Evolutionary conservation across 2,329 filamentous ascomycete genomes (phyloP).

Genomic region (Mycogone perniciosa): DNA sequence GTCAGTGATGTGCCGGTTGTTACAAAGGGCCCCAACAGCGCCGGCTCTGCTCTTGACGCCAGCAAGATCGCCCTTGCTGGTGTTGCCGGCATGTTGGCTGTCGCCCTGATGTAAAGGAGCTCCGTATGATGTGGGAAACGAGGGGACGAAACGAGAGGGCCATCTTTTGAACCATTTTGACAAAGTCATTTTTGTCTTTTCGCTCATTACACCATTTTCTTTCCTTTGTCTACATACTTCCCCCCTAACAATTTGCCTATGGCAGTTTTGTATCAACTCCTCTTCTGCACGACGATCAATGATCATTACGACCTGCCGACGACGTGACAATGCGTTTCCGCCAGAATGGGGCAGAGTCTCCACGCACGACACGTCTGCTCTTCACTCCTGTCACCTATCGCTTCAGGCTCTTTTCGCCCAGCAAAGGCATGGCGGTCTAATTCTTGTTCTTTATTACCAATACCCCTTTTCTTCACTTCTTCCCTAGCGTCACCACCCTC

Average conservation of each 20-base stretch:
- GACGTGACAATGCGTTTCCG: conserved; percentile 8
- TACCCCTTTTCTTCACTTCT: conserved; percentile 15
- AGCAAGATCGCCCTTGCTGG: conserved; percentile 42
- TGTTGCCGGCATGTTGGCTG: conserved; percentile 43
- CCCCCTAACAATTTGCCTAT: background rate
- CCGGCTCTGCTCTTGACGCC: conserved; percentile 38
- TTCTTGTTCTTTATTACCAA: background rate
- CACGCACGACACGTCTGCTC: background rate
- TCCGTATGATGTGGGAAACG: background rate
- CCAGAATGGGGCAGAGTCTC: conserved; percentile 1
- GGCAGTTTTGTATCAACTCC: background rate
- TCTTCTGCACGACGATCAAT: conserved; percentile 14
- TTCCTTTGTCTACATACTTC: conserved; percentile 8
- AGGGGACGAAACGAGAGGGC: background rate
- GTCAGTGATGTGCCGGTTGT: conserved; percentile 25
- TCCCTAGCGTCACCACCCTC: conserved; percentile 17
- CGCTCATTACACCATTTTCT: background rate
- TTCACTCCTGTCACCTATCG: background rate
- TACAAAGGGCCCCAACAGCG: conserved; percentile 34
- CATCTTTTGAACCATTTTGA: too few relatives aligned
- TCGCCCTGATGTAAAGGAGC: conserved; percentile 42
- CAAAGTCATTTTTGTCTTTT: conserved; percentile 2
- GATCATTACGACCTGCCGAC: conserved; percentile 16
- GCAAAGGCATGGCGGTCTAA: conserved; percentile 12
- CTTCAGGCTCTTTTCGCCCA: conserved; percentile 5